phyloP scores from a whole-genome alignment of 495 filamentous ascomycete species.

The Thozetella sp. region DNA sequence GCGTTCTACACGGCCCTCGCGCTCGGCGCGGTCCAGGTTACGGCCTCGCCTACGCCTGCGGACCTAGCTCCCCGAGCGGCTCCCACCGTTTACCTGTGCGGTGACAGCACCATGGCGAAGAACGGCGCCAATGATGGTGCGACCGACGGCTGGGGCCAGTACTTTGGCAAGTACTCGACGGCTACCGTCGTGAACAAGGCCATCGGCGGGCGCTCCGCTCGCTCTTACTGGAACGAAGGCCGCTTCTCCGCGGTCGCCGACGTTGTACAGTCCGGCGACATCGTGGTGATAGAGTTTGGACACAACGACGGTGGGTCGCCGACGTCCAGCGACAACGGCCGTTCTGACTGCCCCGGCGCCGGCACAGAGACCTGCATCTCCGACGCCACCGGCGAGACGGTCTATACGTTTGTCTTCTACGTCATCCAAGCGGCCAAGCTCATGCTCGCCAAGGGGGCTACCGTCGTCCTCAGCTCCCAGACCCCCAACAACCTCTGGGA shows the following conservation, averaged over 20 bases:
- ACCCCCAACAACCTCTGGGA: slow-evolving; percentile 70
- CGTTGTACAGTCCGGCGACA: slow-evolving; percentile 51
- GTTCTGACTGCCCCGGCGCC: slow-evolving; percentile 57
- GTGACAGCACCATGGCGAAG: slow-evolving; percentile 60
- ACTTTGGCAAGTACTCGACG: slow-evolving; percentile 48
- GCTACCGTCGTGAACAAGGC: slow-evolving; percentile 58
- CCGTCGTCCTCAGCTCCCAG: slow-evolving; percentile 61
- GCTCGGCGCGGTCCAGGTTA: slow-evolving; percentile 9
- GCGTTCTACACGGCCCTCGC: neutral
- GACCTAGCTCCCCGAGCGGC: slow-evolving; percentile 15
- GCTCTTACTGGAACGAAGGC: slow-evolving; percentile 61
- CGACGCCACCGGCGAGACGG: slow-evolving; percentile 50
- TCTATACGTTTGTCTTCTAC: slow-evolving; percentile 59
- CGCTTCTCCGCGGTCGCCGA: slow-evolving; percentile 57
- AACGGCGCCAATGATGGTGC: slow-evolving; percentile 18
- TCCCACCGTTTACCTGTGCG: slow-evolving; percentile 51
- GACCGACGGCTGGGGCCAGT: slow-evolving; percentile 60
- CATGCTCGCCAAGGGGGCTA: slow-evolving; percentile 60
- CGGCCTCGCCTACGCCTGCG: slow-evolving; percentile 9
- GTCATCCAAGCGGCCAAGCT: slow-evolving; percentile 53
- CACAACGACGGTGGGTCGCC: slow-evolving; percentile 69
- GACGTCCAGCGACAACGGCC: slow-evolving; percentile 56
- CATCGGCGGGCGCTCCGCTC: slow-evolving; percentile 59
- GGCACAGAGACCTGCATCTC: slow-evolving; percentile 55
- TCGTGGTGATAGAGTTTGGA: slow-evolving; percentile 64